phyloP scores from a whole-genome alignment of 2,329 filamentous ascomycete genomes.

The Exophiala sp. region DNA sequence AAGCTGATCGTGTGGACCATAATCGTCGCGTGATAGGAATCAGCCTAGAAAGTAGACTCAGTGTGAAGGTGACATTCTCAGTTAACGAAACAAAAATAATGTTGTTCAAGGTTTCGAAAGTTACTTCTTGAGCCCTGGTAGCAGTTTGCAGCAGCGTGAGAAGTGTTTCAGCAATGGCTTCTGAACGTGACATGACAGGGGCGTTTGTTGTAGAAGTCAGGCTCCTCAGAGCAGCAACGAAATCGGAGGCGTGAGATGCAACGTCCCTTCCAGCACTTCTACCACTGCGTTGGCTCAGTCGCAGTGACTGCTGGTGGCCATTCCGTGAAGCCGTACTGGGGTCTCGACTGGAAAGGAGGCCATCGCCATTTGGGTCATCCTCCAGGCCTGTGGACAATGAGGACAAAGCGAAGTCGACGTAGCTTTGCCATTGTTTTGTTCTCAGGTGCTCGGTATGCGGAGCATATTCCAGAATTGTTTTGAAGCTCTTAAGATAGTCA shows the following conservation, averaged over 20 bases:
- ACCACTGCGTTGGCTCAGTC: constrained; percentile 19
- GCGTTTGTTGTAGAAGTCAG: constrained; percentile 22
- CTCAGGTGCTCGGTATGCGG: constrained; percentile 78
- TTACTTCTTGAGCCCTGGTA: constrained; percentile 58
- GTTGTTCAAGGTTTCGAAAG: constrained; percentile 72
- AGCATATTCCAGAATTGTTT: constrained; percentile 65
- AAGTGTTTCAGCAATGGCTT: constrained; percentile 18
- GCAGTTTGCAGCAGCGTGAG: constrained; percentile 13
- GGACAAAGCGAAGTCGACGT: constrained; percentile 67
- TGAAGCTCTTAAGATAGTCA: constrained; percentile 75
- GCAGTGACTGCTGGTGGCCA: constrained; percentile 12
- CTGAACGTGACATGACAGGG: constrained; percentile 21
- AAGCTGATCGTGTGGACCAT: constrained; percentile 67
- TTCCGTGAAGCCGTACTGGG: constrained; percentile 47
- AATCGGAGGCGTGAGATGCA: constrained; percentile 18
- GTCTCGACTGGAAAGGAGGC: constrained; percentile 17
- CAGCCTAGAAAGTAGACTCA: constrained; percentile 57
- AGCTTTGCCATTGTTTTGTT: constrained; percentile 63
- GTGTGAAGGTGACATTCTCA: constrained; percentile 64
- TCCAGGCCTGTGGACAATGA: constrained; percentile 44
- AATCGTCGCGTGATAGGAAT: constrained; percentile 69
- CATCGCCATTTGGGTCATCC: constrained; percentile 3
- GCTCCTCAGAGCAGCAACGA: constrained; percentile 18
- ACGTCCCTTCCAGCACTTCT: constrained; percentile 8
- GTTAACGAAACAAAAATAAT: constrained; percentile 64